phyloP scores from a whole-genome alignment of 768 basidiomycete genomes.

The Ramaria sp. region DNA sequence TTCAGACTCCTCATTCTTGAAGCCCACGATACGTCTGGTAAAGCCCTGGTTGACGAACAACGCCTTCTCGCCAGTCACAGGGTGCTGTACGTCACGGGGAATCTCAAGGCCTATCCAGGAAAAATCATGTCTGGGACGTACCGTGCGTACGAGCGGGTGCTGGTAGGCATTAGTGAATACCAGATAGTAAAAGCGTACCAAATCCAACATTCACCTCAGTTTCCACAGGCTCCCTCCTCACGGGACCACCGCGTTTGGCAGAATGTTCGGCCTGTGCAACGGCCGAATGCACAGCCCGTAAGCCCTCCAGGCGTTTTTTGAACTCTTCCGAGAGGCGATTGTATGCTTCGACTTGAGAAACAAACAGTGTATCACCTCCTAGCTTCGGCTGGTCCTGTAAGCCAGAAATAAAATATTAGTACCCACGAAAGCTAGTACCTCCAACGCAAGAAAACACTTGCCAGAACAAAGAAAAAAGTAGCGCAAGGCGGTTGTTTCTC shows the following conservation, averaged over 20 bases:
- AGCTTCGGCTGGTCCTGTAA: constrained; percentile 13
- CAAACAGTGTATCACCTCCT: constrained; percentile 44
- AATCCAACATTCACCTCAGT: constrained; percentile 24
- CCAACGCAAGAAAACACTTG: neutral
- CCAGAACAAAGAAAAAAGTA: constrained; percentile 48
- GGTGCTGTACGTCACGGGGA: constrained; percentile 25
- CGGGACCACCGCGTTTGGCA: constrained; percentile 30
- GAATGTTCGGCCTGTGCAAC: constrained; percentile 40
- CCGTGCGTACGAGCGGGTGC: constrained; percentile 43
- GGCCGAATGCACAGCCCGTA: constrained; percentile 46
- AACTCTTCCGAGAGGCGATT: constrained; percentile 47
- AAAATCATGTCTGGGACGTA: neutral
- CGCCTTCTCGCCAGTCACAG: constrained; percentile 53
- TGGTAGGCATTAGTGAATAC: constrained; percentile 10
- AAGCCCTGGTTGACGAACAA: constrained; percentile 49
- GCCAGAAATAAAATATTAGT: neutral
- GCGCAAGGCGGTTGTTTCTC: constrained; percentile 46
- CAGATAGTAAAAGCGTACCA: neutral
- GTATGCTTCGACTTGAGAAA: constrained; percentile 49
- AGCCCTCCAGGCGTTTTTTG: constrained; percentile 45
- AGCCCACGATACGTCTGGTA: constrained; percentile 44
- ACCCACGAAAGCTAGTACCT: neutral
- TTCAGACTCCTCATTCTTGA: constrained; percentile 44
- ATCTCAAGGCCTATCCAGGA: neutral
- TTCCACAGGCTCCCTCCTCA: constrained; percentile 40